Base-by-base conservation (phyloP, 257 asterid genomes). In the Paulownia fortunei region DNA sequence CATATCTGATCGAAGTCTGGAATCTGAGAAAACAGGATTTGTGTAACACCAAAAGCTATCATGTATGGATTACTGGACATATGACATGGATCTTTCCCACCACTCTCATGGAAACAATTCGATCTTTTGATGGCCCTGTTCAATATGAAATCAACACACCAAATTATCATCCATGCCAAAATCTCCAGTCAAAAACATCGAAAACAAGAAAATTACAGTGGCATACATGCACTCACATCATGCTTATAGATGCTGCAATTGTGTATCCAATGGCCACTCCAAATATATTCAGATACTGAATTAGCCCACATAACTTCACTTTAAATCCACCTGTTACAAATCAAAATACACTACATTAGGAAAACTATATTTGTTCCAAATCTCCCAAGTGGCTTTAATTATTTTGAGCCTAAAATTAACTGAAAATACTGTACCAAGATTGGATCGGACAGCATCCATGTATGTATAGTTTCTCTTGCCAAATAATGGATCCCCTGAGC, bases 391-490 rank as follows among this genome's bases (percentile, higher is more conserved):
- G 6, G n/a, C n/a, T n/a, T n/a, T n/a, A n/a, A n/a, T n/a, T n/a
- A n/a, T n/a, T n/a, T n/a, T n/a, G n/a, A n/a, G n/a, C n/a, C 36
- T 24, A 16, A n/a, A 37, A 7, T 36, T 24, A 3, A 39, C 24
- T 9, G 32, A 19, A 12, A 5, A 13, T 42, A 18, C 0, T 5
- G 16, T 85, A 86, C 92, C 90, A 27, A 88, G 92, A 76, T 79
- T 88, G 78, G 90, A 76, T 8, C 88, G 82, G 44, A 88, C 92
- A 3, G 90, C 90, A 70, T 88, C 92, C 92, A 86, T 88, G 84
- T 86, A 88, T 0, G 92, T 88, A 19, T 88, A 88, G 86, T 88
- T 88, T 78, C 92, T 72, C 69, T 88, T 88, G 32, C 92, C 92
- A 42, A 86, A 86, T 12, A 88, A 65, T 0, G 92, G 87, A 74